Percentiles rank a stretch among this genome's conserved stretches.
These are phyloP conservation scores for Trichoderma atrobrunneum DNA, from an alignment of 2,329 filamentous ascomycete genomes.

Conservation along the genomic window DNA sequence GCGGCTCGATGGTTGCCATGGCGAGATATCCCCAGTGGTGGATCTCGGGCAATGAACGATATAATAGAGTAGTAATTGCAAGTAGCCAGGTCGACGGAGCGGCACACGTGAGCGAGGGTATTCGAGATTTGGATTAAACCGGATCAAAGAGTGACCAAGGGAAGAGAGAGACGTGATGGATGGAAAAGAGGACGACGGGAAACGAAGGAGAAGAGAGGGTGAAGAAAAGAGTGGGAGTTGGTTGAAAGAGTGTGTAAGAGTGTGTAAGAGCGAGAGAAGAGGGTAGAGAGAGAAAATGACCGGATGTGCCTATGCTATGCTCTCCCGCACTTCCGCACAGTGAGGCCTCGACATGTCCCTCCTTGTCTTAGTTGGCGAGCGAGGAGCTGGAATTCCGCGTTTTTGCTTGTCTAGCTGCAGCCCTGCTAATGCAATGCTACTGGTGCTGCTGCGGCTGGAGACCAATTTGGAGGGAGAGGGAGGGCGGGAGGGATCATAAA, in stretches of 20 bases:
- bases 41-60: slow-evolving; percentile 29
- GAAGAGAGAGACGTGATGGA: background rate
- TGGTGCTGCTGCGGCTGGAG: background rate
- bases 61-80: background rate
- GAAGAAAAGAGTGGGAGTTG: background rate
- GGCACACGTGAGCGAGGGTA: background rate
- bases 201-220: slow-evolving; percentile 18
- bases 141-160: background rate
- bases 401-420: background rate
- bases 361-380: background rate
- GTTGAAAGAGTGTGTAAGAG: background rate
- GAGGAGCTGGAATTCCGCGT: background rate
- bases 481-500: background rate
- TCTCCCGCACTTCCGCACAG: background rate
- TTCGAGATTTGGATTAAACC: background rate
- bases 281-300: background rate
- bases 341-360: slow-evolving; percentile 6
- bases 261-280: background rate
- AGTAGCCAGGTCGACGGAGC: background rate
- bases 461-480: background rate
- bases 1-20: slow-evolving; percentile 66
- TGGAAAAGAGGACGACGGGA: background rate
- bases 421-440: background rate
- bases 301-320: background rate
- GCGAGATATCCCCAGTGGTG: slow-evolving; percentile 34